Percentiles rank a stretch among this genome's conserved stretches.
These are phyloP conservation scores for Gossypium rotundifolium DNA, from an alignment of 345 rosid species.

Conservation along the genomic window DNA sequence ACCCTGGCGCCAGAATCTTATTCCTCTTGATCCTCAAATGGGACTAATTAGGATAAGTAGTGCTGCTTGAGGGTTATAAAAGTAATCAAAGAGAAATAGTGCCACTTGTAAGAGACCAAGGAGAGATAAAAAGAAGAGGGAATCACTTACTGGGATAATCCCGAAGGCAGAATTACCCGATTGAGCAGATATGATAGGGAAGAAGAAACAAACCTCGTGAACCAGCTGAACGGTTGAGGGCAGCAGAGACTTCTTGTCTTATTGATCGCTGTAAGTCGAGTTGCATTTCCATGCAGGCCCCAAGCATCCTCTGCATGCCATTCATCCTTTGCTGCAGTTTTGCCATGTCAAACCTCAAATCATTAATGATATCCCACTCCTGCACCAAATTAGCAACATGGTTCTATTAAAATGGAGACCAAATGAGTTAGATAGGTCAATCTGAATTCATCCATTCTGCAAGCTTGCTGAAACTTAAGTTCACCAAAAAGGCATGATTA, in stretches of 20 bases:
- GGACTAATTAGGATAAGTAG: not conserved
- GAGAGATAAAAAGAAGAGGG: not conserved
- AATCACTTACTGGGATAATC: not conserved
- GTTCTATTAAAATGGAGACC: not conserved
- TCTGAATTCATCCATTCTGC: not conserved
- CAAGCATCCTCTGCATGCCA: slow-evolving; percentile 83
- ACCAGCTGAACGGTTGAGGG: slow-evolving; percentile 56
- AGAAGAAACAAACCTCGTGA: slow-evolving; percentile 41
- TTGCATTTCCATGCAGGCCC: slow-evolving; percentile 99
- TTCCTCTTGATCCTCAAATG: not conserved
- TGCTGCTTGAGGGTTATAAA: not conserved
- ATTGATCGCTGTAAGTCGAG: slow-evolving; percentile 88
- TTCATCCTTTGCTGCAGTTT: slow-evolving; percentile 93
- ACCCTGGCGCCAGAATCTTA: not conserved
- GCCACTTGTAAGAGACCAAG: not conserved
- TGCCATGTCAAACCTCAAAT: slow-evolving; percentile 86
- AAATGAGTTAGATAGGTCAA: not conserved
- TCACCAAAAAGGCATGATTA: not conserved
- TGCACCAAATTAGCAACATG: slow-evolving; percentile 24
- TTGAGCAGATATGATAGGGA: not conserved
- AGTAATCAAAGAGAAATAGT: not conserved
- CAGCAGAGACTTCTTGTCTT: slow-evolving; percentile 85
- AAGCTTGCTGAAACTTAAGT: not conserved
- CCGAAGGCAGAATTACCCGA: not conserved
- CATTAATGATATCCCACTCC: slow-evolving; percentile 83